Percentiles rank a stretch among this genome's conserved stretches.
These are phyloP conservation scores for Symbiodinium natans DNA, from an alignment of 73 alveolate species.

Conservation along the genomic window DNA sequence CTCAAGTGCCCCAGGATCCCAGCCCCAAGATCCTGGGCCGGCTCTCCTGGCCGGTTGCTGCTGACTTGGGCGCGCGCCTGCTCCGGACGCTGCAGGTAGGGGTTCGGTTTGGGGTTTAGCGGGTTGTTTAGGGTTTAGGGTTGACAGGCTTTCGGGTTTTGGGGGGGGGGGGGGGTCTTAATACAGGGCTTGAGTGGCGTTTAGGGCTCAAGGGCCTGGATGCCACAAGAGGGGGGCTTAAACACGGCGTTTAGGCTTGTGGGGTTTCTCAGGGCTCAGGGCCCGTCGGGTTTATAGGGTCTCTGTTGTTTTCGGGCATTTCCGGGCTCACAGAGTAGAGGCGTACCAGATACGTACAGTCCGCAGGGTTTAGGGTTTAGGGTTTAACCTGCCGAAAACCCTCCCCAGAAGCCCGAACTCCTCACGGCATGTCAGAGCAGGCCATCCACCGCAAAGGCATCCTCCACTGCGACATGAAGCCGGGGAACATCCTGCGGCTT, in stretches of 20 bases:
- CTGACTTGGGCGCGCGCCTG: slow-evolving; percentile 62
- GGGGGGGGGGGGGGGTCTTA: too few relatives aligned
- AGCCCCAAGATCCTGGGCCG: slow-evolving; percentile 34
- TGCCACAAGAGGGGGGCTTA: too few relatives aligned
- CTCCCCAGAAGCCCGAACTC: too few relatives aligned
- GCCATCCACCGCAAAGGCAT: slow-evolving; percentile 25
- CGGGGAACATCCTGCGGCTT: slow-evolving; percentile 22
- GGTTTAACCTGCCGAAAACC: too few relatives aligned
- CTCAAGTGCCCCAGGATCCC: background rate
- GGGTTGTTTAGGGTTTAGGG: too few relatives aligned
- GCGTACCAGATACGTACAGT: background rate
- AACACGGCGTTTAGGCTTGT: background rate
- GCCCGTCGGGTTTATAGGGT: background rate
- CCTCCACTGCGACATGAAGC: slow-evolving; percentile 86
- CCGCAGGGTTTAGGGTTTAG: background rate
- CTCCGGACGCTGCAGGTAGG: slow-evolving; percentile 38
- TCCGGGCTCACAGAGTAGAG: background rate
- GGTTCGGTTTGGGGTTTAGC: too few relatives aligned
- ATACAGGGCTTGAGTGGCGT: background rate
- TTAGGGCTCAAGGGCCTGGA: too few relatives aligned
- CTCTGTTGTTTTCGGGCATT: background rate
- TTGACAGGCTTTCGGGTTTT: too few relatives aligned
- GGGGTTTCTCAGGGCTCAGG: too few relatives aligned
- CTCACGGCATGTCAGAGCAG: background rate
- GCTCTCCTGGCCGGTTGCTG: slow-evolving; percentile 77